Conservation (phyloP, 441 rosid species). For the Mallotus repandus region DNA sequence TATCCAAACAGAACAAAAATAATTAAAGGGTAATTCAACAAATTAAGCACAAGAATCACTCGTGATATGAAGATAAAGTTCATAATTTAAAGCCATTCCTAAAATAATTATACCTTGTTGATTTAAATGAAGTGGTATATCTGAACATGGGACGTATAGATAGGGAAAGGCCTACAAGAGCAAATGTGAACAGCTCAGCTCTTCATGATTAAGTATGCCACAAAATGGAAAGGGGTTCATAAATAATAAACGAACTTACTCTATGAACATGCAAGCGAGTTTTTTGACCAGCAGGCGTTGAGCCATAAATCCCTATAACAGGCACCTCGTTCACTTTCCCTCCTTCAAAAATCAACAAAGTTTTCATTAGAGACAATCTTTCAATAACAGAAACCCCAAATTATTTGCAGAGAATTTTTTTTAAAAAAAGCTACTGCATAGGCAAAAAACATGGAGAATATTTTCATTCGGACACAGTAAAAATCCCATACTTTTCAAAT, state of each 20-base stretch:
- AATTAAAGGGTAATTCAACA: constrained; percentile 27
- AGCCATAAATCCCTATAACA: constrained; percentile 80
- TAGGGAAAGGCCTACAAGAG: constrained; percentile 82
- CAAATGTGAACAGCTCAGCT: constrained; percentile 18
- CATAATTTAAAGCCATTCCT: not conserved
- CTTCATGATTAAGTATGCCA: not conserved
- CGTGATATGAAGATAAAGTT: not conserved
- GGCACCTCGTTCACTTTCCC: constrained; percentile 87
- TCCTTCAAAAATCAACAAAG: constrained; percentile 41
- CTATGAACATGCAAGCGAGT: constrained; percentile 89
- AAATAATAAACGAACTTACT: constrained; percentile 28
- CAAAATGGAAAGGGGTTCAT: not conserved
- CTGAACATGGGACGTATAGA: constrained; percentile 77
- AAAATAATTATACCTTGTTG: constrained; percentile 50
- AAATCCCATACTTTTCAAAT: too few species aligned
- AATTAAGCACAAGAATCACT: constrained; percentile 10
- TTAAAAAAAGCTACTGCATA: too few species aligned
- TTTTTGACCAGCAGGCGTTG: constrained; percentile 92
- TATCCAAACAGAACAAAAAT: too few species aligned
- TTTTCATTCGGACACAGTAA: too few species aligned
- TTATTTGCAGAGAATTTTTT: too few species aligned
- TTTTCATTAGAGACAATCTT: not conserved
- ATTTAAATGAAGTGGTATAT: constrained; percentile 41
- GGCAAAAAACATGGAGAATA: too few species aligned
- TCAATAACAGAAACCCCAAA: not conserved